phyloP scores from a whole-genome alignment of 805 yeast species.

The Teunomyces gatunensis region DNA sequence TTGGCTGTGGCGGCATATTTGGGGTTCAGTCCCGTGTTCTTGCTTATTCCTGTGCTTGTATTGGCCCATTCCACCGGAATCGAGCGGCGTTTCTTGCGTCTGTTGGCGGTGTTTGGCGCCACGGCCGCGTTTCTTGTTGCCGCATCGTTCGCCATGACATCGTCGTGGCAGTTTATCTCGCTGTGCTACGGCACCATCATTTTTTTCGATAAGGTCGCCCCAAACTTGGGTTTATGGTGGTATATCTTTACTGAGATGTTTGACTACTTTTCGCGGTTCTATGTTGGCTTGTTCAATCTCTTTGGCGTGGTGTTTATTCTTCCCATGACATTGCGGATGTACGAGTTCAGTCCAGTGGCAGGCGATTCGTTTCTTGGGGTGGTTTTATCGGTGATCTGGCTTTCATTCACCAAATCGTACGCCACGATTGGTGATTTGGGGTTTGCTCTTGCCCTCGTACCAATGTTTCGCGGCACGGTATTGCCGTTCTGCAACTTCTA shows the following conservation, averaged over 20 bases:
- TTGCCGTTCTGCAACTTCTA: slow-evolving; percentile 47
- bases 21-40: slow-evolving; percentile 57
- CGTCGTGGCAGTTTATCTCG: slow-evolving; percentile 25
- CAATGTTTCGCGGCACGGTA: slow-evolving; percentile 46
- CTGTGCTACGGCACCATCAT: slow-evolving; percentile 54
- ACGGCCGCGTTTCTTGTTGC: slow-evolving; percentile 22
- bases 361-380: slow-evolving; percentile 61
- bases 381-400: slow-evolving; percentile 40
- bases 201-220: slow-evolving; percentile 67
- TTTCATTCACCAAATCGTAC: slow-evolving; percentile 72
- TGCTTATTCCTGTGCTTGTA: slow-evolving; percentile 56
- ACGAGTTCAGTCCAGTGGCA: slow-evolving; percentile 12
- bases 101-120: slow-evolving; percentile 13
- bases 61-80: slow-evolving; percentile 22
- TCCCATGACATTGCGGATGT: slow-evolving; percentile 73
- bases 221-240: slow-evolving; percentile 98
- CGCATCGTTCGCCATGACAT: slow-evolving; percentile 22
- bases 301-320: slow-evolving; percentile 63
- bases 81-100: too few relatives aligned
- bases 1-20: slow-evolving; percentile 66
- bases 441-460: slow-evolving; percentile 34
- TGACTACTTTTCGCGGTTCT: slow-evolving; percentile 81
- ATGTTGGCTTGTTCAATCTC: slow-evolving; percentile 77
- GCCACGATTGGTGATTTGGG: slow-evolving; percentile 81
- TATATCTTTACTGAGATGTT: slow-evolving; percentile 95